Evolutionary conservation across 202 grass and related monocot species (phyloP).

Genomic region (Schoenoplectus triqueter): DNA sequence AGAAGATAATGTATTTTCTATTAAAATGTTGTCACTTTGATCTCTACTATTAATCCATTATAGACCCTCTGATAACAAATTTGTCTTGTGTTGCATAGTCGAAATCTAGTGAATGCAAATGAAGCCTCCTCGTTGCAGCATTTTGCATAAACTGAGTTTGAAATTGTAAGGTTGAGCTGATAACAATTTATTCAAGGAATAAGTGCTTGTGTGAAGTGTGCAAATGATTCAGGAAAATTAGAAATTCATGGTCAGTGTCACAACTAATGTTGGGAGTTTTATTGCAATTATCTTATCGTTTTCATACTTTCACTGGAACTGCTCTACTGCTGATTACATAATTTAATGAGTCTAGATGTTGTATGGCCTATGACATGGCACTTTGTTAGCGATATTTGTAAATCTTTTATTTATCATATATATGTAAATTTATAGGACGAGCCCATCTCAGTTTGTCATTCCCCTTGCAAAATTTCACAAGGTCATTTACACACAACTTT

Average conservation of each 20-base stretch:
- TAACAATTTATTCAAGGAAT: neutral
- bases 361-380: neutral
- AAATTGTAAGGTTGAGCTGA: neutral
- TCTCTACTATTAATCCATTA: neutral
- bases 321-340: neutral
- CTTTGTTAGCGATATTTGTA: slow-evolving; percentile 6
- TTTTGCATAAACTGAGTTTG: neutral
- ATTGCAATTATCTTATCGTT: neutral
- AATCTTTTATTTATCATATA: neutral
- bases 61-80: neutral
- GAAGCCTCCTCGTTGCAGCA: neutral
- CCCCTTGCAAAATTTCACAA: slow-evolving; percentile 78
- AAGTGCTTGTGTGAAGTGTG: neutral
- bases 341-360: slow-evolving; percentile 24
- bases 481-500: slow-evolving; percentile 73
- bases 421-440: slow-evolving; percentile 56
- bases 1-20: neutral
- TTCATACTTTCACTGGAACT: neutral
- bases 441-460: slow-evolving; percentile 87
- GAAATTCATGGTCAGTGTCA: neutral
- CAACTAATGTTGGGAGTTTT: neutral
- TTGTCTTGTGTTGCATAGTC: neutral
- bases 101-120: neutral
- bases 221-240: neutral
- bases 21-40: neutral